These are phyloP conservation scores for Aspergillus niger DNA, from an alignment of 2,329 filamentous ascomycete genomes.

Conservation along the genomic window DNA sequence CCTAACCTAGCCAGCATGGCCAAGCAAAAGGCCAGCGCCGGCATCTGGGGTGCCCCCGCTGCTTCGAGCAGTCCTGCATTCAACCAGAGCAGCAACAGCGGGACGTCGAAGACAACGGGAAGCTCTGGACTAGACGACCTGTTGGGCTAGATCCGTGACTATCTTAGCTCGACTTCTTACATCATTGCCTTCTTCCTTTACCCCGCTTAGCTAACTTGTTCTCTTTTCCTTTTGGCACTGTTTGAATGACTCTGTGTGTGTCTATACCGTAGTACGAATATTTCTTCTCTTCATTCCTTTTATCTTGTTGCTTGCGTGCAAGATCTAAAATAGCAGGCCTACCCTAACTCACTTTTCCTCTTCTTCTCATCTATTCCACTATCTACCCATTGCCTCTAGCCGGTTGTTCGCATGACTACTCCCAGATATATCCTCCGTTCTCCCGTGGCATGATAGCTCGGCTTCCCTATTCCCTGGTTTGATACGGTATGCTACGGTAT, in stretches of 20 bases:
- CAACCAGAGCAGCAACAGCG: slow-evolving; percentile 36
- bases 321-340: slow-evolving; percentile 9
- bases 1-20: slow-evolving; percentile 89
- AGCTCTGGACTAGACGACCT: slow-evolving; percentile 45
- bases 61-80: slow-evolving; percentile 54
- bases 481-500: too few relatives aligned
- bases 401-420: too few relatives aligned
- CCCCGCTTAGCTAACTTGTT: too few relatives aligned
- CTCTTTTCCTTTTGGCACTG: slow-evolving; percentile 1
- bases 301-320: slow-evolving; percentile 12
- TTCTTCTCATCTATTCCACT: not conserved
- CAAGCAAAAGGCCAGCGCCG: slow-evolving; percentile 95
- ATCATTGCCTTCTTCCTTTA: slow-evolving; percentile 1
- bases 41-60: slow-evolving; percentile 83
- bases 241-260: slow-evolving; percentile 3
- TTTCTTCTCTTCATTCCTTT: not conserved
- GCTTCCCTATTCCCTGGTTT: too few relatives aligned
- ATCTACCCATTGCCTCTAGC: not conserved
- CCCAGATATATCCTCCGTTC: too few relatives aligned
- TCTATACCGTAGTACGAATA: slow-evolving; percentile 7
- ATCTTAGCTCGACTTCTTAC: slow-evolving; percentile 8
- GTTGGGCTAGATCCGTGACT: slow-evolving; percentile 34
- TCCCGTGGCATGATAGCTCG: too few relatives aligned
- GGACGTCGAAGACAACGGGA: slow-evolving; percentile 29
- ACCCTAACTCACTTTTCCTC: not conserved